These are phyloP conservation scores for Phytophthora agathidicida DNA, from an alignment of 352 stramenopile species.

Conservation along the genomic window DNA sequence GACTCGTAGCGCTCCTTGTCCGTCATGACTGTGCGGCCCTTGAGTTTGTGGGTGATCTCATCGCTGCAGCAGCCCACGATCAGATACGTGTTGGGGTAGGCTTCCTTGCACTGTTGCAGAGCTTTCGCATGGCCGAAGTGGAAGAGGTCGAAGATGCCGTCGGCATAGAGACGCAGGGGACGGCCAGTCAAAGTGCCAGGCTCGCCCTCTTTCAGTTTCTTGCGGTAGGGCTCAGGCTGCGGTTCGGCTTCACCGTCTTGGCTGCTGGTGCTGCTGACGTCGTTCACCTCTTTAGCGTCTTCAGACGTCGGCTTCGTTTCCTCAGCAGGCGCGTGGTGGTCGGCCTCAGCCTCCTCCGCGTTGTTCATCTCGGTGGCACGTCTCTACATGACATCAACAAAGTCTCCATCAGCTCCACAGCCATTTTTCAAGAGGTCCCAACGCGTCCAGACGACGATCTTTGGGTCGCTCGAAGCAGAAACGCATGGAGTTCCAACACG, in stretches of 20 bases:
- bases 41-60: conserved; percentile 87
- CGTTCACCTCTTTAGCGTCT: conserved; percentile 21
- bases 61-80: conserved; percentile 90
- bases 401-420: conserved; percentile 15
- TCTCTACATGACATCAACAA: conserved; percentile 30
- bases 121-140: conserved; percentile 89
- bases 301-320: conserved; percentile 17
- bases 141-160: conserved; percentile 92
- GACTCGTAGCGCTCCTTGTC: conserved; percentile 89
- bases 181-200: conserved; percentile 74
- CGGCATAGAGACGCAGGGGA: conserved; percentile 84
- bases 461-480: neutral
- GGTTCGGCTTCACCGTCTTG: conserved; percentile 28
- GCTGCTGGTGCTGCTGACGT: conserved; percentile 31
- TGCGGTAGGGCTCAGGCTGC: conserved; percentile 63
- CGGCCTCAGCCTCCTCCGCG: conserved; percentile 35
- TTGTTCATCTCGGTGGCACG: conserved; percentile 47
- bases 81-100: conserved; percentile 86
- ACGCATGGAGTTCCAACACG: neutral
- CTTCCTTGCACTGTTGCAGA: conserved; percentile 87
- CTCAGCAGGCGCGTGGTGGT: conserved; percentile 20
- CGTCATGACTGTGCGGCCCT: conserved; percentile 89
- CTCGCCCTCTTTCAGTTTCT: conserved; percentile 64
- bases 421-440: neutral
- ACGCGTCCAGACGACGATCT: neutral